A percentile compares a stretch with the other conserved stretches of the same genome.
Conservation (phyloP, 192 early-diverging fungal genomes). For the Gigaspora rosea region DNA sequence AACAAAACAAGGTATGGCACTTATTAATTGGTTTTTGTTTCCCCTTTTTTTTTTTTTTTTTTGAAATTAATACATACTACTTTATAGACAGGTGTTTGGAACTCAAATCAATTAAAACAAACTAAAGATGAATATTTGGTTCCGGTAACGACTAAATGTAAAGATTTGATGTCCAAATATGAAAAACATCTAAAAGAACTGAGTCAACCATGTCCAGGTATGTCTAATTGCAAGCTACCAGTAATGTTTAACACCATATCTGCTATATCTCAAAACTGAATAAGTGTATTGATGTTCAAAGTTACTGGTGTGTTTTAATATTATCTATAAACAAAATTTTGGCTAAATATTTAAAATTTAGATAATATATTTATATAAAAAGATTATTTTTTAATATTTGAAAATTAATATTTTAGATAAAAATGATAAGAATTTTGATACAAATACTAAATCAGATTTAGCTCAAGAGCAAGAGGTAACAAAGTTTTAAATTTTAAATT, state of each 20-base stretch:
- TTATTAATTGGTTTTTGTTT: not conserved
- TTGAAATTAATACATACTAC: not conserved
- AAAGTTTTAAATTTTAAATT: not conserved
- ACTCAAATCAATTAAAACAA: constrained; percentile 27
- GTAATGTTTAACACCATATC: too few species aligned
- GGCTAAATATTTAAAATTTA: too few species aligned
- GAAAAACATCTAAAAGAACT: not conserved
- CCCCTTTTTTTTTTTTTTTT: too few species aligned
- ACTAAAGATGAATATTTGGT: constrained; percentile 38
- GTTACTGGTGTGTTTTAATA: too few species aligned
- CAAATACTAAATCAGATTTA: not conserved
- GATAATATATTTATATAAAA: too few species aligned
- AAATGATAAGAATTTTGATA: not conserved
- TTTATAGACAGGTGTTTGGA: constrained; percentile 43
- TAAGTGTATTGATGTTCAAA: too few species aligned
- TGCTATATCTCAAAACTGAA: too few species aligned
- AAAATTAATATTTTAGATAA: not conserved
- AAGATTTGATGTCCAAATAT: not conserved
- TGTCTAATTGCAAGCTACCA: too few species aligned
- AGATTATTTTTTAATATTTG: too few species aligned
- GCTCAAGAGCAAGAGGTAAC: not conserved
- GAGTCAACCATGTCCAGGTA: not conserved
- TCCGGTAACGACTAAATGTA: constrained; percentile 33
- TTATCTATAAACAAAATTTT: too few species aligned
- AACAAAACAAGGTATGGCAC: constrained; percentile 43